Conservation (phyloP, 192 early-diverging fungal species). For the Pilaira anomala region DNA sequence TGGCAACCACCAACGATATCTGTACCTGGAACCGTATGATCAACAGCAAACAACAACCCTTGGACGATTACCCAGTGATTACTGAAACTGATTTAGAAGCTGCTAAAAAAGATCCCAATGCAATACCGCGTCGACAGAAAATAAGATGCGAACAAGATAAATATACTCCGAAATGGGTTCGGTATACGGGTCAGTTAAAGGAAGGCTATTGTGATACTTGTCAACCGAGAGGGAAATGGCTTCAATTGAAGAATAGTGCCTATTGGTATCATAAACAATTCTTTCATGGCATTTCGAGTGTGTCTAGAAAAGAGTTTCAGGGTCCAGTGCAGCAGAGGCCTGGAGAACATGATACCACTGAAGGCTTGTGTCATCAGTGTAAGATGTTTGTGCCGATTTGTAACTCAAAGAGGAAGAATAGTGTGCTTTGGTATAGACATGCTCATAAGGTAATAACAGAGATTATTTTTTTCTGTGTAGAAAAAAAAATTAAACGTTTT, state of each 20-base stretch:
- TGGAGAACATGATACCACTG: slow-evolving; percentile 62
- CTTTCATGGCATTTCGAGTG: slow-evolving; percentile 81
- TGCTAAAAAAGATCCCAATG: slow-evolving; percentile 44
- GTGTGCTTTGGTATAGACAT: slow-evolving; percentile 81
- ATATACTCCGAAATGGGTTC: slow-evolving; percentile 83
- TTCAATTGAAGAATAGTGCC: slow-evolving; percentile 85
- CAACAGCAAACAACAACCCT: background rate
- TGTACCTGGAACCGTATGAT: slow-evolving; percentile 3
- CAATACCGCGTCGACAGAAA: slow-evolving; percentile 63
- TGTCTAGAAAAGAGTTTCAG: slow-evolving; percentile 72
- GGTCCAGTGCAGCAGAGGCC: slow-evolving; percentile 64
- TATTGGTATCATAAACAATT: slow-evolving; percentile 93
- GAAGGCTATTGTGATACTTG: slow-evolving; percentile 85
- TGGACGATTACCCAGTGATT: slow-evolving; percentile 23
- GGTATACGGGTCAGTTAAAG: slow-evolving; percentile 68
- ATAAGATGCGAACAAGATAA: slow-evolving; percentile 66
- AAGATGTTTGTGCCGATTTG: slow-evolving; percentile 73
- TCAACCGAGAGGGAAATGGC: slow-evolving; percentile 75
- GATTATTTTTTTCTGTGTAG: background rate
- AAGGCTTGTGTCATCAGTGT: slow-evolving; percentile 83
- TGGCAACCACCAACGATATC: slow-evolving; percentile 4
- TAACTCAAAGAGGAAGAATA: slow-evolving; percentile 69
- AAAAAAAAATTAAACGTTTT: background rate
- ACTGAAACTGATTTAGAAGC: slow-evolving; percentile 40
- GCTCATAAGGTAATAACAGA: slow-evolving; percentile 75